phyloP scores from a whole-genome alignment of 257 asterid species.

The Verbena officinalis region DNA sequence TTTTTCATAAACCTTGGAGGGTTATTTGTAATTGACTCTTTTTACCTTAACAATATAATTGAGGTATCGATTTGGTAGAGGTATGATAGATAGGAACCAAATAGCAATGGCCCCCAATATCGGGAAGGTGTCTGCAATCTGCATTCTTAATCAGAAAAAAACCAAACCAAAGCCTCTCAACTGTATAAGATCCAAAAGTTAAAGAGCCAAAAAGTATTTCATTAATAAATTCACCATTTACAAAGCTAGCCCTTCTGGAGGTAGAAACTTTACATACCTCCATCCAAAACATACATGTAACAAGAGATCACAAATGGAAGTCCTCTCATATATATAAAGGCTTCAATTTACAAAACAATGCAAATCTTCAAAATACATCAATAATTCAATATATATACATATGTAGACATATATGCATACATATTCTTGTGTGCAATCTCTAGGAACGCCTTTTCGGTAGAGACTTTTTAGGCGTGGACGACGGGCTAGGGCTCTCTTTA shows the following conservation, averaged over 20 bases:
- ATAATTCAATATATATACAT: not conserved
- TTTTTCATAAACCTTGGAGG: too few relatives aligned
- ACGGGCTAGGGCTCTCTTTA: slow-evolving; percentile 59
- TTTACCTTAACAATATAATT: too few relatives aligned
- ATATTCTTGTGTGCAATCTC: not conserved
- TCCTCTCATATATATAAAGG: not conserved
- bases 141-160: too few relatives aligned
- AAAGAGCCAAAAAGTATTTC: not conserved
- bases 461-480: slow-evolving; percentile 51
- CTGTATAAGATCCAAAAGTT: not conserved
- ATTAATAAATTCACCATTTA: too few relatives aligned
- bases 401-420: not conserved
- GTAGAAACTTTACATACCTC: slow-evolving; percentile 6
- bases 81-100: too few relatives aligned
- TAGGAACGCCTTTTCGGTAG: slow-evolving; percentile 9
- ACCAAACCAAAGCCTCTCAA: too few relatives aligned
- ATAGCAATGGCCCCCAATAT: too few relatives aligned
- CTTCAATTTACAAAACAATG: slow-evolving; percentile 10
- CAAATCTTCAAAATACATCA: too few relatives aligned
- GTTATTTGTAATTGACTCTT: too few relatives aligned
- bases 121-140: too few relatives aligned
- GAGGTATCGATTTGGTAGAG: too few relatives aligned
- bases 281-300: slow-evolving; percentile 2
- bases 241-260: not conserved
- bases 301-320: not conserved